A percentile compares a stretch with the other conserved stretches of the same genome.
Conservation (phyloP, 192 early-diverging fungal genomes). For the Coemansia sp. region DNA sequence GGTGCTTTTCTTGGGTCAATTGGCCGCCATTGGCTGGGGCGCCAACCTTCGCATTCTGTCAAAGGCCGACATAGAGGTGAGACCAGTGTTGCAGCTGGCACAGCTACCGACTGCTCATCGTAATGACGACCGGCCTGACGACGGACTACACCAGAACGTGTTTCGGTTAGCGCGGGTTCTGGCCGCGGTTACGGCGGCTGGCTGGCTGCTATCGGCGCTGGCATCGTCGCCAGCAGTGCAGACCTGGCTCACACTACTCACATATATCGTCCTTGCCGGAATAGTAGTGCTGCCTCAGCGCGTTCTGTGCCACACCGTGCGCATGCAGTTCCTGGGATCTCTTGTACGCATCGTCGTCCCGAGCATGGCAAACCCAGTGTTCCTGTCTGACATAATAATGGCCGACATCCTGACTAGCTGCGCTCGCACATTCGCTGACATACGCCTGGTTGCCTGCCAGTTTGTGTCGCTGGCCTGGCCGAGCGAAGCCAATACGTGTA, state of each 20-base stretch:
- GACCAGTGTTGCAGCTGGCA: constrained; percentile 38
- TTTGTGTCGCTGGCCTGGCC: constrained; percentile 53
- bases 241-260: constrained; percentile 33
- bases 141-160: constrained; percentile 19
- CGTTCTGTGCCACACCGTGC: constrained; percentile 32
- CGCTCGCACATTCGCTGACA: constrained; percentile 84
- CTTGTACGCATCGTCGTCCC: constrained; percentile 47
- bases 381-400: constrained; percentile 79
- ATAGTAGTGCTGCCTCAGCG: constrained; percentile 39
- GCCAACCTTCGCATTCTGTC: constrained; percentile 43
- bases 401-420: constrained; percentile 96
- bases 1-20: constrained; percentile 39
- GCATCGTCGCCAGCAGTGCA: constrained; percentile 10
- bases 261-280: constrained; percentile 23
- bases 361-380: constrained; percentile 53
- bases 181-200: constrained; percentile 16
- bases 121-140: constrained; percentile 2
- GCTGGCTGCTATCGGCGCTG: constrained; percentile 34
- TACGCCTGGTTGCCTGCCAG: constrained; percentile 62
- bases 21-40: constrained; percentile 49
- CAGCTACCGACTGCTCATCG: constrained; percentile 14
- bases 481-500: constrained; percentile 8
- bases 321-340: constrained; percentile 39
- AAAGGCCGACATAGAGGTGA: constrained; percentile 30
- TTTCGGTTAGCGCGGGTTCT: constrained; percentile 28